Base-by-base conservation (phyloP, 2,329 filamentous ascomycete species). In the Alternaria burnsii region DNA sequence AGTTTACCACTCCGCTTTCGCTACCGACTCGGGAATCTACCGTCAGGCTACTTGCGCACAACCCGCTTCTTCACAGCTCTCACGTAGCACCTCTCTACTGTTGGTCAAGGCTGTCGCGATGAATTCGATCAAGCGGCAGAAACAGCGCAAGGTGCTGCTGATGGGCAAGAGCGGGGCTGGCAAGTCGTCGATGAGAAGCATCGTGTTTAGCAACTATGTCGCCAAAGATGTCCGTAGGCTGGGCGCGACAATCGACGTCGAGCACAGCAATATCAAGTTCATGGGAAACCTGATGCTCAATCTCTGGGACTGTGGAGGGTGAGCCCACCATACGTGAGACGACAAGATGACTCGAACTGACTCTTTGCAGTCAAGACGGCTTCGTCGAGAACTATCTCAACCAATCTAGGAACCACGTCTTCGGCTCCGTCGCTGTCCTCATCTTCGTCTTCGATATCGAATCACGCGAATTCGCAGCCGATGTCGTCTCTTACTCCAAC, bases 371-470 rank as follows among this genome's bases (percentile, higher is more conserved):
- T 60, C 95, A 99, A 83, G 95, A 98, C 80, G 94, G 94, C 38
- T 99, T 99, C 77, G 97, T 97, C 85, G 95, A 98, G 77, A 97
- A 97, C 79, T 99, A 98, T 82, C 90, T 99, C 63, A 94, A 92
- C 16, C 92, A 96, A 73, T 95, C 98, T 82, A 92, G 95, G 61
- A 90, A 93, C 57, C 95, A 98, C 81, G 94, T 99, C 79, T 99
- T 99, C 82, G 93, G 90, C 74, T 94, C 95, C 77, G 95, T 97
- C 63, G 94, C 94, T 52, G 95, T 98, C 52, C 87, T 99, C 59
- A 98, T 99, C 80, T 99, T 99, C 83, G 95, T 99, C 79, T 99
- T 99, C 81, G 95, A 99, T 78, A 96, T 98, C 69, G 95, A 98
- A 79, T 97, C 92, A 18, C 91, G 93, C 76, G 95, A 98, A 78